phyloP scores from a whole-genome alignment of 1,284 basidiomycete genomes.

The Rhizopogon parksii region DNA sequence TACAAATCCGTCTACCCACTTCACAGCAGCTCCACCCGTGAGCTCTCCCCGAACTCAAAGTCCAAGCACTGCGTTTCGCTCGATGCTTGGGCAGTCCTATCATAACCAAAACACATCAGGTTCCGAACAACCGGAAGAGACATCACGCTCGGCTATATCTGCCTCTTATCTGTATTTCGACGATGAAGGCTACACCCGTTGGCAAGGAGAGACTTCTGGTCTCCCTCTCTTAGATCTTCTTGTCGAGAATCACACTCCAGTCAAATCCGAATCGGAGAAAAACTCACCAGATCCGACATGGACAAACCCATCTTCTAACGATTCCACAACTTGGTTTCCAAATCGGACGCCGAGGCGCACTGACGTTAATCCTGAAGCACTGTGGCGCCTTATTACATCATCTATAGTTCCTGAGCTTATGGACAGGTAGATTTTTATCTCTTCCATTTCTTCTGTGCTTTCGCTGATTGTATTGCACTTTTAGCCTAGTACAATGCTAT shows the following conservation, averaged over 20 bases:
- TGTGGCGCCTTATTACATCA: constrained; percentile 71
- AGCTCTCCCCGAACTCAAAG: constrained; percentile 37
- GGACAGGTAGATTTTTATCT: constrained; percentile 58
- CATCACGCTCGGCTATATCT: constrained; percentile 53
- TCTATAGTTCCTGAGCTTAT: constrained; percentile 80
- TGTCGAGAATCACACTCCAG: constrained; percentile 47
- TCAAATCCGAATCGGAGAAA: constrained; percentile 32
- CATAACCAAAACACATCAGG: constrained; percentile 16
- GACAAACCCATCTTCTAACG: constrained; percentile 22
- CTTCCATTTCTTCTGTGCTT: constrained; percentile 5
- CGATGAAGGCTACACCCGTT: constrained; percentile 75
- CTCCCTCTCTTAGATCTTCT: constrained; percentile 79
- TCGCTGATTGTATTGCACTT: constrained; percentile 16
- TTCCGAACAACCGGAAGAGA: constrained; percentile 47
- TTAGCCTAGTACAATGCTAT: constrained; percentile 70
- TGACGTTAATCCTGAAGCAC: constrained; percentile 71
- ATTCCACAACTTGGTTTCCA: constrained; percentile 61
- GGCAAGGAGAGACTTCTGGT: constrained; percentile 88
- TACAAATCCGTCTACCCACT: constrained; percentile 72
- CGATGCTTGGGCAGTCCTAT: constrained; percentile 32
- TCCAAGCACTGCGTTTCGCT: constrained; percentile 37
- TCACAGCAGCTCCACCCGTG: constrained; percentile 39
- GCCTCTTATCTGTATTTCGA: constrained; percentile 77
- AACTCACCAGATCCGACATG: constrained; percentile 18
- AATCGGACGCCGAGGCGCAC: constrained; percentile 66